Percentiles rank a stretch among this genome's conserved stretches.
Conservation (phyloP, 768 basidiomycete genomes). For the Tylopilus sp. region DNA sequence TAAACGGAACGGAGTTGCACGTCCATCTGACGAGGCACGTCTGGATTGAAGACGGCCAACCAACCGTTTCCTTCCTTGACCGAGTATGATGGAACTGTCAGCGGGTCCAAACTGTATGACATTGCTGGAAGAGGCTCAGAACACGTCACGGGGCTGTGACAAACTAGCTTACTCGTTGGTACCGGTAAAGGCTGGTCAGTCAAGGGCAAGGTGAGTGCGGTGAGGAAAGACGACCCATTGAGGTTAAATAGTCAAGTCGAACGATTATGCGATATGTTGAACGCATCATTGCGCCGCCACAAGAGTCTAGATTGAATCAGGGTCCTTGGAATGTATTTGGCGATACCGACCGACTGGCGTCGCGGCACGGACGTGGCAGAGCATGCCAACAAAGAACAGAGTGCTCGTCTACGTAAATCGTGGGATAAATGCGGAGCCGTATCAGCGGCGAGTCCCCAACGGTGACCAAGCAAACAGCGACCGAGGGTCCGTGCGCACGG, state of each 20-base stretch:
- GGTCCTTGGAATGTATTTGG: conserved; percentile 5
- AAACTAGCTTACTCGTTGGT: conserved; percentile 6
- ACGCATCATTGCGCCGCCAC: not conserved
- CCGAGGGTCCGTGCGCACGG: not conserved
- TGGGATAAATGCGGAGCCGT: not conserved
- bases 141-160: not conserved
- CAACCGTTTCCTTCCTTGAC: conserved; percentile 50
- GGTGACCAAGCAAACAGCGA: not conserved
- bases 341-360: conserved; percentile 5
- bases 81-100: conserved; percentile 26
- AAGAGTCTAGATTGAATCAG: conserved; percentile 8
- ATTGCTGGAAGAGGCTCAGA: conserved; percentile 15
- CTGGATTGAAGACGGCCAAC: conserved; percentile 52
- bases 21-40: conserved; percentile 46
- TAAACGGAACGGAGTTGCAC: conserved; percentile 65
- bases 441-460: not conserved
- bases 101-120: conserved; percentile 26
- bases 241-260: not conserved
- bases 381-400: not conserved
- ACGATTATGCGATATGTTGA: no score
- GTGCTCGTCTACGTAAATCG: conserved; percentile 13
- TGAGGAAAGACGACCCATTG: not conserved
- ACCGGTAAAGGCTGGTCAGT: not conserved
- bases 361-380: not conserved
- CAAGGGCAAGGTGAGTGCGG: not conserved